Evolutionary conservation across 106 monocot species (phyloP), one percentile per base, ranked within the genome.

Genomic region (Ottelia alismoides): DNA sequence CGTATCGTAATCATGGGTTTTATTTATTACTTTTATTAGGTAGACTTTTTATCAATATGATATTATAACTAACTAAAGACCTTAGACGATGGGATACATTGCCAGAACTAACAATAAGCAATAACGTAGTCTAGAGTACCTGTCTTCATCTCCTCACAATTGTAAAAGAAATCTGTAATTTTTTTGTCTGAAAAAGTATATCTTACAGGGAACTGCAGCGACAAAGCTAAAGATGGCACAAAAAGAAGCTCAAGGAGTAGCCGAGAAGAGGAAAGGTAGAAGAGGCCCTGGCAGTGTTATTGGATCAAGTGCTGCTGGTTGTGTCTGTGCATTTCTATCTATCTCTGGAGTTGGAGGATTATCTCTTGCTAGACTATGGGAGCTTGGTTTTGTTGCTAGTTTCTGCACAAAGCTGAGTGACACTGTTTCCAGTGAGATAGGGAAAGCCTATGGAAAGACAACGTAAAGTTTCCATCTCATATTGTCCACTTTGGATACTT

Each of bases 351-450:
- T 78, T 18, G 84, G 84, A 40, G 84, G 88, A 45, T 43, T 28
- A 12, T 31, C 71, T 43, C 72, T 69, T 65, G 46, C 60, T 45
- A 62, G 29, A 35, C 61, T 96, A 28, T 96, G 88, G 88, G 64
- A 31, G 46, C 88, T 96, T 52, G 88, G 84, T 1, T 96, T 96
- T 71, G 81, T 96, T 63, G 75, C 88, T 27, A 88, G 88, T 65
- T 96, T 82, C 49, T 96, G 94, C 62, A 96, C 94, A 23, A 96
- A 96, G 64, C 30, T 96, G 54, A 88, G 88, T 52, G 94, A 96
- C 53, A 96, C 94, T 23, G 88, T 85, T 64, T 88, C 94, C 20
- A 96, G 94, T 55, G 94, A 96, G 75, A 88, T 88, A 47, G 94
- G 94, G 25, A 96, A 96, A 59, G 94, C 94, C 27, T 96, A 85